Conservation (phyloP, 345 rosid genomes). For the Hibiscus mutabilis region DNA sequence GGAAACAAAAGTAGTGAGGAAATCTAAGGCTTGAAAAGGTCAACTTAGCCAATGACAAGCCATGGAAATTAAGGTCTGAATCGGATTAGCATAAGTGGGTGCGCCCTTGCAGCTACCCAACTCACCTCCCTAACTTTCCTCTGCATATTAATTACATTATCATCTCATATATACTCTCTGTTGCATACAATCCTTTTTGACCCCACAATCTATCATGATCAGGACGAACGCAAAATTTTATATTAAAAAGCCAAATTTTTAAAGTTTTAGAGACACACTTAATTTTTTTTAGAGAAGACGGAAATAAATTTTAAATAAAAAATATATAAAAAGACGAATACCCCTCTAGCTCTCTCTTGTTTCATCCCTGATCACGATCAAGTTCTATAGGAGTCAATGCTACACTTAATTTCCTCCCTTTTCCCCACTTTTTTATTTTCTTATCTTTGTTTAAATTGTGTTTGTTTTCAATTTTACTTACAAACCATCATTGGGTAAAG, state of each 20-base stretch:
- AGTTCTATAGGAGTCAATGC: too few species aligned
- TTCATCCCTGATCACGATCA: too few species aligned
- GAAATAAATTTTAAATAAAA: too few species aligned
- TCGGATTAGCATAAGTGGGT: slow-evolving; percentile 48
- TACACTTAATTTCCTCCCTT: too few species aligned
- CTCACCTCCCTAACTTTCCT: slow-evolving; percentile 4
- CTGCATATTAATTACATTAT: slow-evolving; percentile 12
- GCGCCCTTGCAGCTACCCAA: slow-evolving; percentile 28
- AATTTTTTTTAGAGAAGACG: too few species aligned
- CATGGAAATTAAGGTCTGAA: slow-evolving; percentile 45
- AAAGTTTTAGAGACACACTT: too few species aligned
- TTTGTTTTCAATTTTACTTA: too few species aligned
- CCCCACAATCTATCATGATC: not conserved
- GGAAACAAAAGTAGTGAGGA: slow-evolving; percentile 9
- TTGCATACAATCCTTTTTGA: slow-evolving; percentile 1
- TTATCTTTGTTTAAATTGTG: too few species aligned
- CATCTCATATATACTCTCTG: slow-evolving; percentile 6
- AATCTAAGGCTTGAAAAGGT: slow-evolving; percentile 12
- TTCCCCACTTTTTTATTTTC: too few species aligned
- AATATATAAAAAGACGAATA: too few species aligned
- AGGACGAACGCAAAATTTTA: too few species aligned
- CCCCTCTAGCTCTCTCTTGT: too few species aligned
- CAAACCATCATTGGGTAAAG: not conserved
- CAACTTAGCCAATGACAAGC: slow-evolving; percentile 24
- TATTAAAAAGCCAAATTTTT: rapidly evolving